Percentiles rank a stretch among this genome's conserved stretches.
These are phyloP conservation scores for Hirsutella minnesotensis DNA, from an alignment of 2,329 filamentous ascomycete genomes.

Conservation along the genomic window DNA sequence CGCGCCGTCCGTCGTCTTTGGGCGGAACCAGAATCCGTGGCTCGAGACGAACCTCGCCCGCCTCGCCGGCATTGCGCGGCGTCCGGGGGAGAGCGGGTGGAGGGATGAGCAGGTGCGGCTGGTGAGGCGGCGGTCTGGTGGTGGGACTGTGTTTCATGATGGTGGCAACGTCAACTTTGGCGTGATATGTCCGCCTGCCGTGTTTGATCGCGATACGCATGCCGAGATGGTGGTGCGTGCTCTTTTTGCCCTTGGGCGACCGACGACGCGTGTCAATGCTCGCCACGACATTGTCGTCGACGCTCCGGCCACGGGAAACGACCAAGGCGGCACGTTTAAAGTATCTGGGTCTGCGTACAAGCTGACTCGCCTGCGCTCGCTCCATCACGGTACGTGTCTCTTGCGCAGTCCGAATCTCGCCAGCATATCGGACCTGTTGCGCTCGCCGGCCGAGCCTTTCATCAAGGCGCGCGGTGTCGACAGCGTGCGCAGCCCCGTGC, in stretches of 20 bases:
- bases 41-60: conserved; percentile 68
- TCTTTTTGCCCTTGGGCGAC: conserved; percentile 46
- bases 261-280: conserved; percentile 64
- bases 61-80: conserved; percentile 34
- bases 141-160: conserved; percentile 92
- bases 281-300: conserved; percentile 87
- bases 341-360: conserved; percentile 94
- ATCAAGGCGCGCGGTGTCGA: conserved; percentile 79
- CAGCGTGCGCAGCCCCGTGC: conserved; percentile 75
- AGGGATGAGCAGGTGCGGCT: conserved; percentile 34
- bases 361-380: conserved; percentile 63
- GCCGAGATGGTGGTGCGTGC: conserved; percentile 90
- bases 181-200: conserved; percentile 67
- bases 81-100: conserved; percentile 8
- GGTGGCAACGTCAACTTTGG: conserved; percentile 88
- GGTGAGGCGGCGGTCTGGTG: conserved; percentile 76
- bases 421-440: conserved; percentile 56
- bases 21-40: conserved; percentile 97
- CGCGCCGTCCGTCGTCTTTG: conserved; percentile 76
- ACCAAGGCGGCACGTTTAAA: conserved; percentile 44
- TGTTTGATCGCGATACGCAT: conserved; percentile 76
- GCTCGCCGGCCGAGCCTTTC: conserved; percentile 64
- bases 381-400: conserved; percentile 91
- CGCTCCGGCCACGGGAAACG: conserved; percentile 8
- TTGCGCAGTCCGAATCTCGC: conserved; percentile 64